Base-by-base conservation (phyloP, 2,329 filamentous ascomycete genomes). In the Calonectria hongkongensis region DNA sequence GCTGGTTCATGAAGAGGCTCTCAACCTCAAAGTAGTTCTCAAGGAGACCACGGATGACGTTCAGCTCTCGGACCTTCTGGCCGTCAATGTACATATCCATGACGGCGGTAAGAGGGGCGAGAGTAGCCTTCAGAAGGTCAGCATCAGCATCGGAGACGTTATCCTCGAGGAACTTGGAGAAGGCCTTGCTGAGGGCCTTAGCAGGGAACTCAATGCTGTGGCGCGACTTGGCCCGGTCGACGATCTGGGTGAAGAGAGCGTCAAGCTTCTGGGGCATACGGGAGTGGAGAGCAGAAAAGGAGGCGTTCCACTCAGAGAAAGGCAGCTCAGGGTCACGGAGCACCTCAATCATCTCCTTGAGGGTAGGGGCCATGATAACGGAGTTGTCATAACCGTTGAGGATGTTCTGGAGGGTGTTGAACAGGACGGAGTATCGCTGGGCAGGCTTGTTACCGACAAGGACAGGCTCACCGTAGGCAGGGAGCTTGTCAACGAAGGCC, bases 211-310 rank as follows among this genome's bases (percentile, higher is more conserved):
- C 97, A 12, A 90, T 88, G 73, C 27, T 47, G 43, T 94, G 92
- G 58, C 97, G 92, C 69, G 91, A 86, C 84, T 93, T 94, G 50
- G 95, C 92, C 73, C 94, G 93, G 72, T 98, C 96, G 65, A 98
- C 93, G 54, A 97, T 93, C 80, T 97, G 94, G 15, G 93, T 92
- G 77, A 99, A 93, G 76, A 91, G 92, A 27, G 92, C 85, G 79
- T 98, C 96, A 36, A 99, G 92, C 87, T 96, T 98, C 83, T 96
- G 93, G 0, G 97, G 97, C 94, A 98, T 99, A 80, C 97, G 94
- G 8, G 96, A 94, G 85, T 98, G 96, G n/a, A 99, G 91, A 27
- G 97, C 97, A 62, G 97, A 98, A 78, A 98, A 97, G 82, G 98
- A 95, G 7, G 96, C 94, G 75, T 94, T 95, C 95, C 96, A 99